These are phyloP conservation scores for Penicillium crustosum DNA, from an alignment of 2,329 filamentous ascomycete genomes.

Conservation along the genomic window DNA sequence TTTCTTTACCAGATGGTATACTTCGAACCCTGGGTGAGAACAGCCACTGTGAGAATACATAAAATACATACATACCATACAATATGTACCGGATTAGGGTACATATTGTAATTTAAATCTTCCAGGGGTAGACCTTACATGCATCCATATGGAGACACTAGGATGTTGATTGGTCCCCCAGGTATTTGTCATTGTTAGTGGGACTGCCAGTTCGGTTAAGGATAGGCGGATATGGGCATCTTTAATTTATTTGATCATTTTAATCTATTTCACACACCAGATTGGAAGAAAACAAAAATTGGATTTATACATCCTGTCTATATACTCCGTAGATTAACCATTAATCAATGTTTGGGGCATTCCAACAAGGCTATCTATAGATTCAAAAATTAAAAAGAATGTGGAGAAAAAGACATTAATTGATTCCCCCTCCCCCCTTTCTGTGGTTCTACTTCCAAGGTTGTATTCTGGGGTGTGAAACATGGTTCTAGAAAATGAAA, in stretches of 20 bases:
- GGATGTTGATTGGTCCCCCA: constrained; percentile 16
- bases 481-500: neutral
- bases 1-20: constrained; percentile 12
- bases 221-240: constrained; percentile 21
- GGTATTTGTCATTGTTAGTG: constrained; percentile 27
- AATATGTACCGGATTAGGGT: neutral
- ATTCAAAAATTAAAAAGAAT: neutral
- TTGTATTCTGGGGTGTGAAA: neutral
- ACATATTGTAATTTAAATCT: neutral
- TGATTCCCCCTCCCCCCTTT: neutral
- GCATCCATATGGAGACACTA: neutral
- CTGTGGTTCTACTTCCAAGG: neutral
- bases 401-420: neutral
- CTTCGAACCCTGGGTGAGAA: neutral
- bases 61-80: neutral
- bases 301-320: neutral
- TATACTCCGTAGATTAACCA: neutral
- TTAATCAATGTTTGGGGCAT: neutral
- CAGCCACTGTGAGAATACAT: neutral
- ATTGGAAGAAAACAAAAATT: neutral
- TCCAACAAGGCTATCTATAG: constrained; percentile 1
- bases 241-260: constrained; percentile 10
- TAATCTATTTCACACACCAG: constrained; percentile 23
- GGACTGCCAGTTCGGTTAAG: constrained; percentile 14
- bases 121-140: constrained; percentile 4